Conservation (phyloP, 176 grass and related monocot genomes). For the Zoysia pacifica region DNA sequence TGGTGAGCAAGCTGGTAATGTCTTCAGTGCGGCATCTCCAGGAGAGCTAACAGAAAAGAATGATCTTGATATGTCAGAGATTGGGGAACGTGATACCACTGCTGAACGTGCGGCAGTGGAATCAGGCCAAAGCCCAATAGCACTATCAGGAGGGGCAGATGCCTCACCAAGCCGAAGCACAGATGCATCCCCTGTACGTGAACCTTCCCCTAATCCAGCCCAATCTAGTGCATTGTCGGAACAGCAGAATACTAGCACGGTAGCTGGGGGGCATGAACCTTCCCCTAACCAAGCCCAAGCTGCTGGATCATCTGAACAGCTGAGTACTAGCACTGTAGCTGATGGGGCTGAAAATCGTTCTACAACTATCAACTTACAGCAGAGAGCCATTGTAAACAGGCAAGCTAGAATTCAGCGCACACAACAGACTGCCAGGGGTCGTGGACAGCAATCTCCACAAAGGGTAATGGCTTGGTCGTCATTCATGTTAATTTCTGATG, state of each 20-base stretch:
- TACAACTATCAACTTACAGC: slow-evolving; percentile 59
- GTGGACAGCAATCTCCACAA: slow-evolving; percentile 40
- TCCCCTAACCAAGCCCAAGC: slow-evolving; percentile 27
- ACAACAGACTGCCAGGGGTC: slow-evolving; percentile 45
- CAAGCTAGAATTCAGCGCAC: slow-evolving; percentile 43
- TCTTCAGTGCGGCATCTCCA: slow-evolving; percentile 42
- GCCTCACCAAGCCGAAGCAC: slow-evolving; percentile 44
- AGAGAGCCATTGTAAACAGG: slow-evolving; percentile 66
- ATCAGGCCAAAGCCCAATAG: slow-evolving; percentile 48
- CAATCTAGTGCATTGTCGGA: slow-evolving; percentile 37
- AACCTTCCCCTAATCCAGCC: slow-evolving; percentile 51
- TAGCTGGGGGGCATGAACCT: slow-evolving; percentile 40
- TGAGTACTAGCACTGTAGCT: not conserved
- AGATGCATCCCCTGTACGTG: slow-evolving; percentile 44
- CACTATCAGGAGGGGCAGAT: slow-evolving; percentile 43
- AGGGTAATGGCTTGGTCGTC: slow-evolving; percentile 43
- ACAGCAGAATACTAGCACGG: slow-evolving; percentile 36
- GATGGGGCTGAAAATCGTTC: slow-evolving; percentile 50
- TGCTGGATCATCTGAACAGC: slow-evolving; percentile 40
- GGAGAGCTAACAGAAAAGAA: slow-evolving; percentile 43
- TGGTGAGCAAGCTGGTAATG: slow-evolving; percentile 45
- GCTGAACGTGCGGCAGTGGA: slow-evolving; percentile 46
- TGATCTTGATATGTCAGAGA: slow-evolving; percentile 50
- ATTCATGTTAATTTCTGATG: not conserved
- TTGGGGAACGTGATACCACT: slow-evolving; percentile 41